These are phyloP conservation scores for Vigna unguiculata DNA, from an alignment of 306 rosid species.

Conservation along the genomic window DNA sequence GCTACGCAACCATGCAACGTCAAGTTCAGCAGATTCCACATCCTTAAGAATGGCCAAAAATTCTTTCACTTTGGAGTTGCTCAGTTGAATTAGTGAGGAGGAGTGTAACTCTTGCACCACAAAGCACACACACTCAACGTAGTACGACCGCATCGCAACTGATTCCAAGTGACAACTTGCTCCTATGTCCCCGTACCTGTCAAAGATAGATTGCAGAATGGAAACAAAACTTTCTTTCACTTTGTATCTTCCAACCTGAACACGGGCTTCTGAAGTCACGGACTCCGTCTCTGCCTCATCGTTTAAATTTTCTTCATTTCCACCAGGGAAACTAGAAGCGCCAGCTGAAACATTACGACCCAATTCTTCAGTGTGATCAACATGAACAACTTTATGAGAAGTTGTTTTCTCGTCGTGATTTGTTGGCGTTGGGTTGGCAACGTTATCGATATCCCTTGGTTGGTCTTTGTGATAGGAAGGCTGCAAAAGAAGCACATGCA, in stretches of 20 bases:
- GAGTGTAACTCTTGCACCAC: conserved; percentile 77
- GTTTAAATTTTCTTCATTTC: conserved; percentile 37
- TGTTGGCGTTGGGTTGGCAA: conserved; percentile 1
- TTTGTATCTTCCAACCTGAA: conserved; percentile 71
- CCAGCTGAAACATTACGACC: too few species aligned
- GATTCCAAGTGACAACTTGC: conserved; percentile 79
- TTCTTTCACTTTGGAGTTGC: conserved; percentile 68
- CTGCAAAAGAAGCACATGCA: conserved; percentile 49
- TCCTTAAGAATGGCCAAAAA: conserved; percentile 82
- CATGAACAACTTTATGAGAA: conserved; percentile 29
- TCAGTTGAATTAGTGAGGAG: conserved; percentile 52
- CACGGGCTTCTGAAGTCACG: conserved; percentile 59
- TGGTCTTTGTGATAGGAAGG: conserved; percentile 50
- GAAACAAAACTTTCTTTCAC: conserved; percentile 71
- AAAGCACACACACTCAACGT: conserved; percentile 79
- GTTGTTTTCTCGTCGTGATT: conserved; percentile 26
- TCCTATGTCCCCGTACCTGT: conserved; percentile 84
- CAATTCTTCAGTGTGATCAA: conserved; percentile 38
- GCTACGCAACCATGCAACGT: conserved; percentile 70
- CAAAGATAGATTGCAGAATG: conserved; percentile 64
- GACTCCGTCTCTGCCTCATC: conserved; percentile 62
- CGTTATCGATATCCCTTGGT: conserved; percentile 34
- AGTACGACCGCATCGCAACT: conserved; percentile 74
- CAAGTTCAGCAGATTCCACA: conserved; percentile 71
- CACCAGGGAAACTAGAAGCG: conserved; percentile 61